Evolutionary conservation across 2,329 filamentous ascomycete genomes (phyloP), one percentile per base, ranked within the genome.

Genomic region (Lanzia echinophila): DNA sequence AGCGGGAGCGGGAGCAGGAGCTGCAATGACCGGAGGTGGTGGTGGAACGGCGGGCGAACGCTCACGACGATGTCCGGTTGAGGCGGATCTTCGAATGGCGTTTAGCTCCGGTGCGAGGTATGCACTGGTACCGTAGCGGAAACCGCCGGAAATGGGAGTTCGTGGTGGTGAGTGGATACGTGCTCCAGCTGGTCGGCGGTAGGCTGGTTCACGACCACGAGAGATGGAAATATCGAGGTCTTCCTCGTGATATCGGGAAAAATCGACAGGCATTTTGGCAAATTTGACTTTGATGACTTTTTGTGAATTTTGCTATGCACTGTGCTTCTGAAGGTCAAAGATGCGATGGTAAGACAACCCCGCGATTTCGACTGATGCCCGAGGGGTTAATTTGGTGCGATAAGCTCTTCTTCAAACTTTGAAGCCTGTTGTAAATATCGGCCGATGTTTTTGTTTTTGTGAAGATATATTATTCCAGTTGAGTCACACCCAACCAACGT

Each of bases 151-250:
- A 38, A 32, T 52, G 54, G 42, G 57, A 55, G 22, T 52, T 45
- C 50, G 47, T 47, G 19, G 70, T 63, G 19, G 78, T 71, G 12
- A 22, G 57, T 19, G 32, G 24, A 70, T 71, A 53, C 70, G 67
- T 24, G 71, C 72, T 11, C 41, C 41, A 10, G 19, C 41, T 13
- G 69, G 70, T 15, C 46, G 36, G 22, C 52, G 38, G 33, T 45
- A 47, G 17, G 45, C 70, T 68, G 31, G 59, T 54, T 45, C 49
- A 13, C 61, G 57, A 36, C 72, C 73, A 8, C 65, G 70, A 50
- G 70, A 71, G 24, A 56, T 52, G 43, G 69, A 76, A 60, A 82
- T 72, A 61, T 82, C 75, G 48, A 80, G 62, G 45, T 83, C 79
- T 31, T 81, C 79, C 33, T 82, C 77, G 59, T 78, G 74, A 53